Evolutionary conservation across 139 green algal genomes (phyloP), one percentile per base, ranked within the genome.

Genomic region (Spirogloea muscicola): DNA sequence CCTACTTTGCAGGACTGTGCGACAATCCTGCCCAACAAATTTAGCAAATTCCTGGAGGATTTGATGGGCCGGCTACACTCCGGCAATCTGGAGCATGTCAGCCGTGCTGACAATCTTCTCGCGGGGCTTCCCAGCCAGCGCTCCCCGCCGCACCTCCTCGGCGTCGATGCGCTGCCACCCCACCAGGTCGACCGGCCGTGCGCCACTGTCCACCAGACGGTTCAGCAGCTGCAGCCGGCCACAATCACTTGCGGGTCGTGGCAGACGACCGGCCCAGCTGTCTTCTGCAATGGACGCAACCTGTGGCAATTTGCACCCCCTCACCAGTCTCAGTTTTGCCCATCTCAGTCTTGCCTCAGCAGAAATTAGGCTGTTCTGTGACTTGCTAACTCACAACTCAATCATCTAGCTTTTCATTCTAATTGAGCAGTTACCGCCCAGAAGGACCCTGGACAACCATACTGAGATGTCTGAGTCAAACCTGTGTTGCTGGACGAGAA

Each of bases 91-190:
- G 3, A 82, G 49, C 75, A 83, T 74, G 1, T 79, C 51, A 25
- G 27, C 18, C 3, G 73, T 49, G 29, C 39, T 39, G 9, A 7
- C 21, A 3, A 84, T 34, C 34, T 84, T 84, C 25, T 76, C 73
- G 34, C 76, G 40, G 3, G 76, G 76, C 61, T 78, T 81, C 10
- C 71, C 71, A 27, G 38, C 39, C n/a, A 57, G 4, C 9, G 4
- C 68, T 13, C 76, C 76, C 10, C 55, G 39, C 25, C 21, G 18
- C 4, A 69, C 52, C 59, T 84, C 76, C 25, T 44, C 69, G 21
- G 51, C 59, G 39, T 79, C 76, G 1, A 84, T 68, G 3, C 3
- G 4, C 39, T 25, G 4, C 76, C 76, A 84, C 3, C 41, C 76
- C 37, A 67, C 27, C 10, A 67, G 55, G 21, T 31, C 25, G n/a